Percentiles rank a stretch among this genome's conserved stretches.
phyloP scores from a whole-genome alignment of 129 eudicot genomes.

The Silybum marianum region DNA sequence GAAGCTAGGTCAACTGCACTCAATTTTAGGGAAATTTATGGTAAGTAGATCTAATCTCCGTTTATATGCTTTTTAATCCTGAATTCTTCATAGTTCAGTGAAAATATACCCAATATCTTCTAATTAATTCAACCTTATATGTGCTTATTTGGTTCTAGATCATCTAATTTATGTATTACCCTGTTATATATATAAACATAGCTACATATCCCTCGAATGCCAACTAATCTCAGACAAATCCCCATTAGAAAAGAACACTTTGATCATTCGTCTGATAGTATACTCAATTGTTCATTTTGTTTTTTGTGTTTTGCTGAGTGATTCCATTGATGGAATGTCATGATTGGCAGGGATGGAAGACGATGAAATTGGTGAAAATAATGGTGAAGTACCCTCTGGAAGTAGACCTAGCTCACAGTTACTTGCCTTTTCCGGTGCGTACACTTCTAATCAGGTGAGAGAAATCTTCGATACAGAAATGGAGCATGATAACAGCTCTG shows the following conservation, averaged over 20 bases:
- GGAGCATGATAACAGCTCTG: constrained; percentile 14
- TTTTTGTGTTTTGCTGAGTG: constrained; percentile 16
- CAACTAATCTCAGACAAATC: too few species aligned
- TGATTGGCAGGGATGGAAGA: constrained; percentile 27
- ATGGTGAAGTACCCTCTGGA: constrained; percentile 29
- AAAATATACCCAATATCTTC: neutral
- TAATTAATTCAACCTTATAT: neutral
- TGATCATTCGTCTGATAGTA: too few species aligned
- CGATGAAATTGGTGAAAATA: constrained; percentile 28
- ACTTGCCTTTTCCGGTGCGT: constrained; percentile 45
- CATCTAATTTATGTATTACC: too few species aligned
- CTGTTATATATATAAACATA: too few species aligned
- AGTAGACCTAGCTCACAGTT: constrained; percentile 14
- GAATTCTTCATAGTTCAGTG: neutral
- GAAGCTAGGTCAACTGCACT: neutral
- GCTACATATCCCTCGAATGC: too few species aligned
- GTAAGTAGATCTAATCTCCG: too few species aligned
- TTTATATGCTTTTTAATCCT: too few species aligned
- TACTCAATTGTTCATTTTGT: too few species aligned
- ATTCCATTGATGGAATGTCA: constrained; percentile 36
- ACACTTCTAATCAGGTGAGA: constrained; percentile 41
- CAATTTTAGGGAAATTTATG: neutral
- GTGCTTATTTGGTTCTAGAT: neutral
- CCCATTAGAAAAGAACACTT: too few species aligned
- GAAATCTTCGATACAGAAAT: constrained; percentile 44